Evolutionary conservation across 306 rosid genomes (phyloP), one percentile per base, ranked within the genome.

Genomic region (Vigna unguiculata): DNA sequence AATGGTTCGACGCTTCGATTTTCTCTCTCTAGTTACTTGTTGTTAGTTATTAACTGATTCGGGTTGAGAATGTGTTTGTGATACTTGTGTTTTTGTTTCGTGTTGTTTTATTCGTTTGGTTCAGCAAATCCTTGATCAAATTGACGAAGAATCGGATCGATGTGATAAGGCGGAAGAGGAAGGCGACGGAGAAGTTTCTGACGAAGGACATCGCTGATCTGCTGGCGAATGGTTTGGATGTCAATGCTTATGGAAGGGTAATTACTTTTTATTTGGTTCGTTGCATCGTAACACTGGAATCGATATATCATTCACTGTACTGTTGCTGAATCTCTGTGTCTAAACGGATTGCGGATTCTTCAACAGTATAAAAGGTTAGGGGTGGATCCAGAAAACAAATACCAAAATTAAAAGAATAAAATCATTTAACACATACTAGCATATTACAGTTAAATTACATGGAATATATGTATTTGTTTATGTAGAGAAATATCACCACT

Each of bases 201-300:
- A 91, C 84, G 92, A 86, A 88, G 62, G 99, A 95, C 64, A 83
- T 95, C 9, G 99, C 92, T 76, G 97, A 95, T 89, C 90, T 95
- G 57, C 88, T 95, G 25, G 77, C 80, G 15, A 84, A 89, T 85
- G 96, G 93, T n/a, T 86, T 88, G 4, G 98, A 92, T 53, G 82
- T 81, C 49, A 89, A 86, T 87, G 99, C 99, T 46, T 90, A 82
- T 68, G 91, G 91, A 86, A 88, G 99, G 83, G 98, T 95, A 89
- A 67, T 79, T 79, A 10, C 49, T 74, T 34, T 1, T 58, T 68
- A 10, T 55, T 25, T 13, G 19, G 10, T 58, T 58, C 15, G 19
- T 25, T 58, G 64, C 28, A 28, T 25, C 15, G 40, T 16, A 16
- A 32, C 32, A 19, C 77, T 71, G 57, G 71, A 57, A 63, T 40